A percentile compares a stretch with the other conserved stretches of the same genome.
Conservation (phyloP, 2,329 filamentous ascomycete genomes). For the Cladosporium halotolerans region DNA sequence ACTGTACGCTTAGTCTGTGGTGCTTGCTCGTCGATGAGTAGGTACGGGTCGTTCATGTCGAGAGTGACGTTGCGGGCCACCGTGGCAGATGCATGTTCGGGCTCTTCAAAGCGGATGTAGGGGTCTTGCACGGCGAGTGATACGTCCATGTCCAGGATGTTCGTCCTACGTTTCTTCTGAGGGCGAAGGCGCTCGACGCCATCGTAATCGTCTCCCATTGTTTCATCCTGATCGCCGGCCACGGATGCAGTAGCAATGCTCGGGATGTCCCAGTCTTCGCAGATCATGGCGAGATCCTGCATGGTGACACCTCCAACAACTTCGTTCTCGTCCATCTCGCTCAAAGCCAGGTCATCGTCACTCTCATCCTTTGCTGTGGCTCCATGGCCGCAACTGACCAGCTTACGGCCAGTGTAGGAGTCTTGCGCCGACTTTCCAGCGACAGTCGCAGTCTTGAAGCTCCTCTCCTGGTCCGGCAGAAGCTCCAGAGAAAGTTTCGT, state of each 20-base stretch:
- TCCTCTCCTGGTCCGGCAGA: conserved; percentile 76
- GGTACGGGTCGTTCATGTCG: conserved; percentile 80
- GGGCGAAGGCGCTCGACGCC: conserved; percentile 34
- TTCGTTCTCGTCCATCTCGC: conserved; percentile 54
- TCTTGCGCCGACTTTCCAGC: conserved; percentile 37
- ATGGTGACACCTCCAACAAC: conserved; percentile 68
- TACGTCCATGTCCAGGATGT: conserved; percentile 19
- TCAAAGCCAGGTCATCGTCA: conserved; percentile 43
- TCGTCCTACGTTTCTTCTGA: conserved; percentile 61
- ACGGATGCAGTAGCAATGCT: conserved; percentile 43
- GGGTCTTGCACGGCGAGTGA: conserved; percentile 17
- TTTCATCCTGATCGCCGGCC: conserved; percentile 27
- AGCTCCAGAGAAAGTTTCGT: conserved; percentile 86
- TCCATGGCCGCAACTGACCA: conserved; percentile 50
- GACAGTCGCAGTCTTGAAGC: conserved; percentile 66
- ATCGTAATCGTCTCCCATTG: conserved; percentile 31
- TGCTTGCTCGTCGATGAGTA: conserved; percentile 74
- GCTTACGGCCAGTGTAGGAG: conserved; percentile 33
- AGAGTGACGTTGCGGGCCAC: conserved; percentile 73
- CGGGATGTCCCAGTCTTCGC: conserved; percentile 73
- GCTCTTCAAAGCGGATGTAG: conserved; percentile 63
- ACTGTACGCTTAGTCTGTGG: conserved; percentile 53
- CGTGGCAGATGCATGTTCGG: conserved; percentile 64
- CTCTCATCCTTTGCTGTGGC: conserved; percentile 45
- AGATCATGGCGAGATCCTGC: conserved; percentile 76